A percentile compares a stretch with the other conserved stretches of the same genome.
These are phyloP conservation scores for Raffaelea ambrosiae DNA, from an alignment of 2,329 filamentous ascomycete genomes.

Conservation along the genomic window DNA sequence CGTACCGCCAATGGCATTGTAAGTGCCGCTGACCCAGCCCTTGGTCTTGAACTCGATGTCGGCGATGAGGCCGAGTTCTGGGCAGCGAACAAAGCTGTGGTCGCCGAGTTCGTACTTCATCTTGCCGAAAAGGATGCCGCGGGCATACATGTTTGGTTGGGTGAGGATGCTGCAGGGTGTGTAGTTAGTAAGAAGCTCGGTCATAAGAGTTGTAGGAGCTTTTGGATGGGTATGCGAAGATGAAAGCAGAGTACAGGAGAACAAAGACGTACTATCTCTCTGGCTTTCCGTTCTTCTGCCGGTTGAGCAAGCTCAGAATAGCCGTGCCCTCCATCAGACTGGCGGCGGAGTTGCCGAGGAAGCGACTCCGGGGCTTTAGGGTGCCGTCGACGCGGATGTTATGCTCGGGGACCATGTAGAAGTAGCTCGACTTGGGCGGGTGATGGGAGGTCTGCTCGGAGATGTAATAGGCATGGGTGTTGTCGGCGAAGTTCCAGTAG, in stretches of 20 bases:
- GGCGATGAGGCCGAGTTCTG: conserved; percentile 75
- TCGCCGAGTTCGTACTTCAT: conserved; percentile 99
- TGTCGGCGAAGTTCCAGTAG: conserved; percentile 86
- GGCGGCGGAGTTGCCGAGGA: conserved; percentile 92
- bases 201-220: conserved; percentile 12
- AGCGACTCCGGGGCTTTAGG: conserved; percentile 88
- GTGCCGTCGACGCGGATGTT: conserved; percentile 93
- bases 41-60: conserved; percentile 99
- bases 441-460: conserved; percentile 97
- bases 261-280: conserved; percentile 71
- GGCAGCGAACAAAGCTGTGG: conserved; percentile 86
- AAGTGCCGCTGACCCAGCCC: conserved; percentile 91
- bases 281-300: conserved; percentile 56
- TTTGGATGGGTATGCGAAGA: too few relatives aligned
- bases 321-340: conserved; percentile 98
- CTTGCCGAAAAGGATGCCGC: conserved; percentile 93
- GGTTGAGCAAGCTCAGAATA: conserved; percentile 73
- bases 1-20: conserved; percentile 87
- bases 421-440: conserved; percentile 97
- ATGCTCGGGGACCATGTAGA: conserved; percentile 93
- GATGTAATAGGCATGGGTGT: conserved; percentile 87
- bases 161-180: conserved; percentile 62
- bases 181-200: neutral
- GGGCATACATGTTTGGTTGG: conserved; percentile 98
- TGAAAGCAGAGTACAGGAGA: too few relatives aligned